phyloP scores from a whole-genome alignment of 1,284 basidiomycete genomes.

The Trichosporon faecale region DNA sequence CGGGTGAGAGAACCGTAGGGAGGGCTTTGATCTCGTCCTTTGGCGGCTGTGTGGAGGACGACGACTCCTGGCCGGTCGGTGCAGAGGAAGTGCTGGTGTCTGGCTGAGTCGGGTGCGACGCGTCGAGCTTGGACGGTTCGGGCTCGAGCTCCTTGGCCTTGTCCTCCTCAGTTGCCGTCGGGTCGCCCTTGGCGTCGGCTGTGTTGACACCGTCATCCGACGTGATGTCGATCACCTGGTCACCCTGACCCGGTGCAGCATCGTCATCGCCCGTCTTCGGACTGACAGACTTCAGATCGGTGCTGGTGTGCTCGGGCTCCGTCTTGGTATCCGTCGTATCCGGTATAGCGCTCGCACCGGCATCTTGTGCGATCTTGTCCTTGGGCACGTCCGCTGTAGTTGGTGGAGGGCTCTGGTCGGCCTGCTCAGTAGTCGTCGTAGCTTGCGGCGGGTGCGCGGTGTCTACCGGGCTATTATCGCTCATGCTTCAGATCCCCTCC shows the following conservation, averaged over 20 bases:
- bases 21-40: not conserved
- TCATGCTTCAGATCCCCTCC: not conserved
- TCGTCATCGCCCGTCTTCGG: not conserved
- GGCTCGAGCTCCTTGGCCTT: not conserved
- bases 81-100: too few species aligned
- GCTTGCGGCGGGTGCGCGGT: too few species aligned
- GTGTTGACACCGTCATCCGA: too few species aligned
- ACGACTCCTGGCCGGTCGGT: too few species aligned
- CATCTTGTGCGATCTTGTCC: too few species aligned
- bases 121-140: conserved; percentile 14
- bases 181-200: too few species aligned
- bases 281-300: not conserved
- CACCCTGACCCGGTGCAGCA: not conserved
- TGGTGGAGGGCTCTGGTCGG: too few species aligned
- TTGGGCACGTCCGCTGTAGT: too few species aligned
- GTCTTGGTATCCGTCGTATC: too few species aligned
- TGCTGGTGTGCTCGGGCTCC: not conserved
- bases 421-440: too few species aligned
- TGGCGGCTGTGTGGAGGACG: not conserved
- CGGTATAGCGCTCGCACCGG: too few species aligned
- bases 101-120: not conserved
- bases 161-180: too few species aligned
- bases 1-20: not conserved
- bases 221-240: not conserved
- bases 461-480: not conserved